A percentile compares a stretch with the other conserved stretches of the same genome.
These are phyloP conservation scores for Debaryomyces coudertii DNA, from an alignment of 1,139 yeast species.

Conservation along the genomic window DNA sequence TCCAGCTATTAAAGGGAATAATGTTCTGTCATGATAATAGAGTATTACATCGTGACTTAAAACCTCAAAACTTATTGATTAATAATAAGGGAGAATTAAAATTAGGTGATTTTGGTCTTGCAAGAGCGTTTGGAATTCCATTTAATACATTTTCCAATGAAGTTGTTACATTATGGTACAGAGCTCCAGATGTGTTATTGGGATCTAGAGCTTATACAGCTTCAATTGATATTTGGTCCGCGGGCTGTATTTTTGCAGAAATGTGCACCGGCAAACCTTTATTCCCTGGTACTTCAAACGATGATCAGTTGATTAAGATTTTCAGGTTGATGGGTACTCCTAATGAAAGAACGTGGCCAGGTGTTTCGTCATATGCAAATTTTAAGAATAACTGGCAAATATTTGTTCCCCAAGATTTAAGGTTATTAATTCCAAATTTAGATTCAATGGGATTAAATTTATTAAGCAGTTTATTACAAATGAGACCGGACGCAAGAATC, in stretches of 20 bases:
- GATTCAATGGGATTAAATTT: conserved; percentile 83
- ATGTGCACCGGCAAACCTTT: conserved; percentile 98
- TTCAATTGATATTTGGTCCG: conserved; percentile 97
- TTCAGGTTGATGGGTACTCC: conserved; percentile 97
- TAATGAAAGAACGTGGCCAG: conserved; percentile 95
- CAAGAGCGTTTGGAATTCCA: conserved; percentile 97
- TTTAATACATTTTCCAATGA: conserved; percentile 96
- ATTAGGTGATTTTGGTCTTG: conserved; percentile 96
- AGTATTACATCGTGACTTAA: conserved; percentile 91
- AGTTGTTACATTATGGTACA: conserved; percentile 96
- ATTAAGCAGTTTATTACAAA: conserved; percentile 74
- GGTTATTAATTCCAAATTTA: conserved; percentile 72
- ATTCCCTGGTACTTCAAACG: conserved; percentile 95
- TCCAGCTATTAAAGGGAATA: conserved; percentile 86
- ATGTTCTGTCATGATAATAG: conserved; percentile 94
- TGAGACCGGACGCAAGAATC: conserved; percentile 90
- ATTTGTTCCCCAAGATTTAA: conserved; percentile 81
- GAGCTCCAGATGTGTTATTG: conserved; percentile 95
- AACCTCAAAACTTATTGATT: conserved; percentile 91
- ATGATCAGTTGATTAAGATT: conserved; percentile 86
- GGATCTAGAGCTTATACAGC: conserved; percentile 96
- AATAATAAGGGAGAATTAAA: conserved; percentile 88
- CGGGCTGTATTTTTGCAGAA: conserved; percentile 97
- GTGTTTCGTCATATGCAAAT: conserved; percentile 82
- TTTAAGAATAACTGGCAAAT: conserved; percentile 79